Percentiles rank a stretch among this genome's conserved stretches.
phyloP scores from a whole-genome alignment of 1,284 basidiomycete genomes.

The Ceratobasidium sp. region DNA sequence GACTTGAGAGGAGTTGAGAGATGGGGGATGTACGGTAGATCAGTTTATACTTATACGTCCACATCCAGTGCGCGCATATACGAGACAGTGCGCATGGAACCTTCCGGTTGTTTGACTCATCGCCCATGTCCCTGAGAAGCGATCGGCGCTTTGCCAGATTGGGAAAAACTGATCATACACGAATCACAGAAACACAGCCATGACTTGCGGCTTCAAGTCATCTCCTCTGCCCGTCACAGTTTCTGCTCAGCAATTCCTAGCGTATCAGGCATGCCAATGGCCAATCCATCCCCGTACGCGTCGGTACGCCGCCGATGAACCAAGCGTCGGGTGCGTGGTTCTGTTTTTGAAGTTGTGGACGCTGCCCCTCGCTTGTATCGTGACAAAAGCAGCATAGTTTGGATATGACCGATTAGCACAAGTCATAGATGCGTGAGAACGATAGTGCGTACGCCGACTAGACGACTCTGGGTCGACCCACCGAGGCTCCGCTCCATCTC shows the following conservation, averaged over 20 bases:
- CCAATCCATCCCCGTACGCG: conserved; percentile 19
- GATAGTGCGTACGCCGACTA: not conserved
- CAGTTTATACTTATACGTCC: not conserved
- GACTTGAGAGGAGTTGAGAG: not conserved
- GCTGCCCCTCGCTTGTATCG: not conserved
- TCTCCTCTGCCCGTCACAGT: not conserved
- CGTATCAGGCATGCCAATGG: conserved; percentile 13
- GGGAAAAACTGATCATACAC: conserved; percentile 1
- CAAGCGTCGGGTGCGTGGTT: not conserved
- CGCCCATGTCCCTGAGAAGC: conserved; percentile 13
- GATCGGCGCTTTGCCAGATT: not conserved
- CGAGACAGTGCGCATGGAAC: conserved; percentile 5
- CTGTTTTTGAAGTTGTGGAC: not conserved
- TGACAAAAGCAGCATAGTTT: not conserved
- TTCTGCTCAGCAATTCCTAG: conserved; percentile 13
- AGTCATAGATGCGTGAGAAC: not conserved
- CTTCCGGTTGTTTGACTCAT: conserved; percentile 22
- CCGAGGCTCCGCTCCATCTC: not conserved
- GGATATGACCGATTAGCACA: not conserved
- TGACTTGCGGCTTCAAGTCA: conserved; percentile 22
- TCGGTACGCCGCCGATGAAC: not conserved
- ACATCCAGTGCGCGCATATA: conserved; percentile 17
- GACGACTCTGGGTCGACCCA: not conserved
- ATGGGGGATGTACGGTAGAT: not conserved
- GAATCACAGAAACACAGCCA: conserved; percentile 16